Base-by-base conservation (phyloP, 1,284 basidiomycete species). In the Hymenochaete sp. region DNA sequence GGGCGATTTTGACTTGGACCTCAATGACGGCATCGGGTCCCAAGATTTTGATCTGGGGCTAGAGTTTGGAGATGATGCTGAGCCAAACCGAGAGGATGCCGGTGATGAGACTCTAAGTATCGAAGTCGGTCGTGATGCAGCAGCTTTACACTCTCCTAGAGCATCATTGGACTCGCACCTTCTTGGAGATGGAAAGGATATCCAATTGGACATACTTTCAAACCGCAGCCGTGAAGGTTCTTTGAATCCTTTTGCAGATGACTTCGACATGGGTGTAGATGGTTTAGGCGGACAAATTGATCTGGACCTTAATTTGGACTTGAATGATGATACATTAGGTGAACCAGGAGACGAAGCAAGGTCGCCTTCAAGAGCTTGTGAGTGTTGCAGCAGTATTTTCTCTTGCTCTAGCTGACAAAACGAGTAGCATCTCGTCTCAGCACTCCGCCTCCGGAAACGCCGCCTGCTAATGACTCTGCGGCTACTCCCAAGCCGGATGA, bases 21-120 rank as follows among this genome's bases (percentile, higher is more conserved):
- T 81, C 5, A 73, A 75, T 0, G 84, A 85, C 52, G 87, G 87
- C 35, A 86, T 93, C 54, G 89, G 87, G 31, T 89, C 86, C 1
- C 83, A 90, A 59, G 87, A 92, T 60, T 92, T 82, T 57, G 70
- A 80, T 42, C 65, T 88, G 18, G 83, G 79, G 45, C 68, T 89
- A 38, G 74, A 82, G 55, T 85, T 81, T 56, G 83, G 75, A 29
- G 80, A 79, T 50, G 66, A 64, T 49, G 63, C 61, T 4, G 59
- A 51, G 21, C 56, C 44, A 31, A 48, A 51, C 62, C 27, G 61
- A 59, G 44, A 67, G 70, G 32, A 59, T 51, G 47, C 71, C 19
- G 63, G 59, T 13, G 61, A 65, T 13, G 79, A 82, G 44, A 79
- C 64, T 32, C 63, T 70, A 53, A 84, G 81, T 53, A 66, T 88